These are phyloP conservation scores for Bruguiera gymnorhiza DNA, from an alignment of 345 rosid species.

Conservation along the genomic window DNA sequence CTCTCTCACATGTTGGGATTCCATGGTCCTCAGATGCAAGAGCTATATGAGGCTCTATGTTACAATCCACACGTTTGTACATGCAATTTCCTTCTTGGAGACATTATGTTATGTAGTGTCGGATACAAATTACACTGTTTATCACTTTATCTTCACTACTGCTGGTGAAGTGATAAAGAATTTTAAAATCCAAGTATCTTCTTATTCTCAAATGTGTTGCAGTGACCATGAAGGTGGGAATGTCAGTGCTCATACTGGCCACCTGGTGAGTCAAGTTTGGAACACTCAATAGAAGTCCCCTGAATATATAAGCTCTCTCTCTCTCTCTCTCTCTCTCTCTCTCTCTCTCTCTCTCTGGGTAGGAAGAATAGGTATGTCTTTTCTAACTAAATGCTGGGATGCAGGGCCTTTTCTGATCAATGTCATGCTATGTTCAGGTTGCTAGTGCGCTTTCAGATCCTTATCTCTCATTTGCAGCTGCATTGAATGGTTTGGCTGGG, in stretches of 20 bases:
- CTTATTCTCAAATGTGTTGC: slow-evolving; percentile 23
- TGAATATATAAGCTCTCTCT: background rate
- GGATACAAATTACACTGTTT: too few relatives aligned
- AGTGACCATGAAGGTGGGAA: slow-evolving; percentile 99
- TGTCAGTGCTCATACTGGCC: slow-evolving; percentile 99
- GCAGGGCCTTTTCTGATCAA: slow-evolving; percentile 14
- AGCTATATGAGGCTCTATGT: slow-evolving; percentile 96
- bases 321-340: too few relatives aligned
- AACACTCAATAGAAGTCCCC: background rate
- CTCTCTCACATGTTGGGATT: slow-evolving; percentile 90
- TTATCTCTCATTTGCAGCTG: slow-evolving; percentile 95
- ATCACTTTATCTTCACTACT: too few relatives aligned
- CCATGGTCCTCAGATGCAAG: slow-evolving; percentile 75
- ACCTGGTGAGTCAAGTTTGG: slow-evolving; percentile 51
- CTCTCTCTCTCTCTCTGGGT: too few relatives aligned
- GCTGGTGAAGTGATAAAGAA: too few relatives aligned
- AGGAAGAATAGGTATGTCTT: background rate
- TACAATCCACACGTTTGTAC: slow-evolving; percentile 76
- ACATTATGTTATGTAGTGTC: background rate
- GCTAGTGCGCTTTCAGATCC: slow-evolving; percentile 99
- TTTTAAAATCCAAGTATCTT: background rate
- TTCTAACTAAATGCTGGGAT: slow-evolving; percentile 6
- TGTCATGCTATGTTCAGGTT: slow-evolving; percentile 46
- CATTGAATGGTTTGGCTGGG: slow-evolving; percentile 95
- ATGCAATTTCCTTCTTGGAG: slow-evolving; percentile 1